Conservation (phyloP, 1,139 yeast species). For the Hansenula anomala region DNA sequence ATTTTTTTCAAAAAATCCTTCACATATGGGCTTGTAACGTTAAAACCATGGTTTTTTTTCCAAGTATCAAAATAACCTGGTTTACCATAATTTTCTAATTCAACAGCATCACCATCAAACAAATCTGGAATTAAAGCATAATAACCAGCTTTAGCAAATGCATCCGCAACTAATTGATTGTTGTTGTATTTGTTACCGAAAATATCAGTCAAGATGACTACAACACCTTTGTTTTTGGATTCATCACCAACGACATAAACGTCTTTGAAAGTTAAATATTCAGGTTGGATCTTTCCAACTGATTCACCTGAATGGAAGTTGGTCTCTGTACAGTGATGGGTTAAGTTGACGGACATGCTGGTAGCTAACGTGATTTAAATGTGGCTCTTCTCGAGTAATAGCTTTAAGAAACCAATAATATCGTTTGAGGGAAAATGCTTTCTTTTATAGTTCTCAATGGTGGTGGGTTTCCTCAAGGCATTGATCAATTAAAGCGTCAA, state of each 20-base stretch:
- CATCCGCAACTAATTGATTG: constrained; percentile 54
- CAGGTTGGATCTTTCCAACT: neutral
- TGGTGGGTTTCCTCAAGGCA: no score
- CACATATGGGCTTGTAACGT: constrained; percentile 33
- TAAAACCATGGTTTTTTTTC: constrained; percentile 48
- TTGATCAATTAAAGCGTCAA: no score
- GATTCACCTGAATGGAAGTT: neutral
- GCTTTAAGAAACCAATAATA: no score
- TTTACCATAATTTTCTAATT: constrained; percentile 12
- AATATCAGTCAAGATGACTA: constrained; percentile 63
- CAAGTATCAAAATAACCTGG: constrained; percentile 37
- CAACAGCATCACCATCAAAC: constrained; percentile 43
- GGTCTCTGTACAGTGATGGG: neutral
- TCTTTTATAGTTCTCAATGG: no score
- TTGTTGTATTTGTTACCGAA: constrained; percentile 55
- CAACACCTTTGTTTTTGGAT: constrained; percentile 28
- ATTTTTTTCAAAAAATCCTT: constrained; percentile 38
- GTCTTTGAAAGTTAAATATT: neutral
- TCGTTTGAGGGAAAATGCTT: no score
- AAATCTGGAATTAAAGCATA: constrained; percentile 68
- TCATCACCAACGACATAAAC: constrained; percentile 8
- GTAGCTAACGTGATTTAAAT: no score
- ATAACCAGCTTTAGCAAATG: constrained; percentile 53
- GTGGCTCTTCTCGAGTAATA: no score
- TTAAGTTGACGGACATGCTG: neutral